Conservation (phyloP, 1,284 basidiomycete species). For the Microbotryum silenes-acaulis region DNA sequence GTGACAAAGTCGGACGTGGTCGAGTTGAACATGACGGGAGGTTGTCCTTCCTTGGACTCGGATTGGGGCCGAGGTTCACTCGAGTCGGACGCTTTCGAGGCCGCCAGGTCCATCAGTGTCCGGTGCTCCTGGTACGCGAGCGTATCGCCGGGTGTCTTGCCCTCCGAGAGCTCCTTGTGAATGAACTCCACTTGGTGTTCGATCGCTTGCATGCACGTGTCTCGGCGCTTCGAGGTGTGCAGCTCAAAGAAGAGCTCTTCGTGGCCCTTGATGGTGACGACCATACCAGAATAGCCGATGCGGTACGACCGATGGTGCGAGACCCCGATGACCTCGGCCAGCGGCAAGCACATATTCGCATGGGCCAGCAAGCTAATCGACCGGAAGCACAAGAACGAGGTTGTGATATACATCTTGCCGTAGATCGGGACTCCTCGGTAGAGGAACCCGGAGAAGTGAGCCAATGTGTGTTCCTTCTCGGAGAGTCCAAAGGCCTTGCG, state of each 20-base stretch:
- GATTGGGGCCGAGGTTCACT: constrained; percentile 24
- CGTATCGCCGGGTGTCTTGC: constrained; percentile 8
- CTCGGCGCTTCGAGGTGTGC: constrained; percentile 62
- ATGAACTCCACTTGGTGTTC: constrained; percentile 71
- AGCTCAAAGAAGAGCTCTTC: constrained; percentile 98
- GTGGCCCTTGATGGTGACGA: constrained; percentile 84
- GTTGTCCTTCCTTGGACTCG: constrained; percentile 19
- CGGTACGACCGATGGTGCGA: constrained; percentile 80
- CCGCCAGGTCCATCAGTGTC: constrained; percentile 21
- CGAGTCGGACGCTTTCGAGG: constrained; percentile 2
- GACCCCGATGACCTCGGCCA: constrained; percentile 73
- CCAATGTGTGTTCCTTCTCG: constrained; percentile 6
- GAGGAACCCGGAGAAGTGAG: constrained; percentile 71
- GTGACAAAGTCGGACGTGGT: constrained; percentile 88
- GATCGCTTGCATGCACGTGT: constrained; percentile 64
- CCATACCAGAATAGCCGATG: constrained; percentile 79
- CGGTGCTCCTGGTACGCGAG: constrained; percentile 16
- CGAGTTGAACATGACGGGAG: constrained; percentile 81
- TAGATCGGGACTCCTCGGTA: constrained; percentile 76
- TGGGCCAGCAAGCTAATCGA: constrained; percentile 54
- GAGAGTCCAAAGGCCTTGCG: background rate
- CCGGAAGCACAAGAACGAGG: constrained; percentile 81
- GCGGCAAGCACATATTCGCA: constrained; percentile 83
- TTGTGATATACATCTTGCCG: constrained; percentile 77
- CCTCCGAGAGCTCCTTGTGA: constrained; percentile 44